Base-by-base conservation (phyloP, 2,329 filamentous ascomycete genomes). In the Fusarium mangiferae region DNA sequence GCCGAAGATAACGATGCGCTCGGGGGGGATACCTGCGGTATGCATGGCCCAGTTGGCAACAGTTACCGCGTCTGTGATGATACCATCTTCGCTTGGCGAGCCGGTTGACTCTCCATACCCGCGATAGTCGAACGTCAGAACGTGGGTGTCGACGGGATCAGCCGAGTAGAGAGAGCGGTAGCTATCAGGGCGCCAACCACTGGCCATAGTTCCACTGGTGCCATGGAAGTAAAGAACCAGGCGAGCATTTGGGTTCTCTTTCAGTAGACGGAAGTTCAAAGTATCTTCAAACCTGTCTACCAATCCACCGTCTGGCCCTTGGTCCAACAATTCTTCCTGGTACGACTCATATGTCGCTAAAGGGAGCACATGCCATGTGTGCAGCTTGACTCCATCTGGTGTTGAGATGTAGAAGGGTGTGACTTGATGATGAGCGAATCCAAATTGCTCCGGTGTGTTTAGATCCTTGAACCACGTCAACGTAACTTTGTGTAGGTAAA, bases 351-450 rank as follows among this genome's bases (percentile, higher is more conserved):
- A 77, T 8, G 66, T 33, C 5, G 89, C 88, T 7, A 92, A 79
- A 1, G 92, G 92, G 44, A 94, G 83, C 36, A 94, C 85, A 80
- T 94, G 92, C 92, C 92, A 94, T 51, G 90, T 90, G 78, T 92
- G 93, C 7, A 94, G 82, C 3, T 84, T 88, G 78, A 92, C 89
- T 45, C 89, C 87, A 79, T 94, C 92, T 0, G 87, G 82, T 0
- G 92, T 93, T 6, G 81, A 82, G 44, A 94, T 81, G 66, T 88
- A 89, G 80, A 94, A 94, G 0, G 92, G 90, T 18, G 91, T 90
- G 9, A 93, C 89, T 82, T 94, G 92, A 57, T 91, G 90, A 78
- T 88, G 90, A 36, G 90, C 85, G 78, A 94, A 94, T 0, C 92
- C 92, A 80, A 91, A 93, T 49, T 88, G 86, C 75, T 94, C 91